phyloP scores from a whole-genome alignment of 805 yeast genomes.

The Yarrowia sp. region DNA sequence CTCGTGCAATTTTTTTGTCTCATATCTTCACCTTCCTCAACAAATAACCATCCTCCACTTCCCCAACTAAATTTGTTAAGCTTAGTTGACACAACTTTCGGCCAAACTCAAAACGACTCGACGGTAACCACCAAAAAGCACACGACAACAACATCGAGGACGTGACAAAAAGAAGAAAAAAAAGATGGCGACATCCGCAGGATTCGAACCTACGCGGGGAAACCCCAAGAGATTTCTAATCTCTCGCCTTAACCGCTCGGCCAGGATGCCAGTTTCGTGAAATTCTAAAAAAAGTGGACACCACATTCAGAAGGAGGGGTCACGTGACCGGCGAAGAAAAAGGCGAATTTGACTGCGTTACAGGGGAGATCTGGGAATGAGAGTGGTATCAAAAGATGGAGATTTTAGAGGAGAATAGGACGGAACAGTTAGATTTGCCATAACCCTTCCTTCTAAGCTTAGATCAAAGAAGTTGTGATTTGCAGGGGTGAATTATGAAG shows the following conservation, averaged over 20 bases:
- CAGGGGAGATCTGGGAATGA: too few species aligned
- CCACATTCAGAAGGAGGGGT: not conserved
- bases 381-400: not conserved
- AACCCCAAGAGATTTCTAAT: conserved; percentile 37
- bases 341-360: not conserved
- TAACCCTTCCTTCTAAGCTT: too few species aligned
- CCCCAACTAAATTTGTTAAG: too few species aligned
- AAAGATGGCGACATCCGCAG: conserved; percentile 35
- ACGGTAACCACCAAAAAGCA: not conserved
- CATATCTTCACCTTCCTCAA: too few species aligned
- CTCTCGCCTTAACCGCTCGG: conserved; percentile 39
- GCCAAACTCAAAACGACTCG: not conserved
- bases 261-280: conserved; percentile 27
- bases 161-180: not conserved
- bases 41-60: too few species aligned
- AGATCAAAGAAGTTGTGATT: not conserved
- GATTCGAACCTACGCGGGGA: conserved; percentile 39
- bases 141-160: not conserved
- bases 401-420: not conserved
- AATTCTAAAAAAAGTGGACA: not conserved
- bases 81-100: too few species aligned
- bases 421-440: too few species aligned
- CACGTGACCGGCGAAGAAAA: not conserved
- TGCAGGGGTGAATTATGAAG: too few species aligned
- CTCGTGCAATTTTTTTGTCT: too few species aligned